Evolutionary conservation across 306 rosid genomes (phyloP).

Genomic region (Quercus agrifolia): DNA sequence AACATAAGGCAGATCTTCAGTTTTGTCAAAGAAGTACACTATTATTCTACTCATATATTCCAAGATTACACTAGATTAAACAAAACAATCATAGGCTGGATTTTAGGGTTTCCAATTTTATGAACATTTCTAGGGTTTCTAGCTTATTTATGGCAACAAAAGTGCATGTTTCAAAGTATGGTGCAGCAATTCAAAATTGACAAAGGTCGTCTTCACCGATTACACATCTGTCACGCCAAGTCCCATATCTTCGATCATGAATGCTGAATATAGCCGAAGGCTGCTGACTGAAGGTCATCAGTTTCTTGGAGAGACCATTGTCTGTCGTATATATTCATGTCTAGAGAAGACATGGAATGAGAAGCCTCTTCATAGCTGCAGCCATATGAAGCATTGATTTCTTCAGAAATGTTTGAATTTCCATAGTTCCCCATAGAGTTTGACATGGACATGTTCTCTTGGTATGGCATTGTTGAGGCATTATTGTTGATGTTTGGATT

Average conservation of each 20-base stretch:
- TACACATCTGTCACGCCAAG: slow-evolving; percentile 5
- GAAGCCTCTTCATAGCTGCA: slow-evolving; percentile 63
- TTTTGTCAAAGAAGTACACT: slow-evolving; percentile 27
- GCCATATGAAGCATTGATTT: slow-evolving; percentile 51
- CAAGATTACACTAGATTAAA: slow-evolving; percentile 32
- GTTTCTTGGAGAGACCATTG: slow-evolving; percentile 52
- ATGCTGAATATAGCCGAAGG: slow-evolving; percentile 56
- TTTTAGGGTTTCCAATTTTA: slow-evolving; percentile 33
- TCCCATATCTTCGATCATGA: slow-evolving; percentile 15
- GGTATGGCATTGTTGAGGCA: slow-evolving; percentile 29
- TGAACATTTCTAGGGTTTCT: slow-evolving; percentile 56
- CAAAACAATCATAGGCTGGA: slow-evolving; percentile 29
- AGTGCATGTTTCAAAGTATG: slow-evolving; percentile 40
- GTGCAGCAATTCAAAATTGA: slow-evolving; percentile 38
- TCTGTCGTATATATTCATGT: slow-evolving; percentile 43
- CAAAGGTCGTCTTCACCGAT: slow-evolving; percentile 30
- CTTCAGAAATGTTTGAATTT: slow-evolving; percentile 44
- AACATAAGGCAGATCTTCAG: slow-evolving; percentile 23
- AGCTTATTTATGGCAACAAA: slow-evolving; percentile 41
- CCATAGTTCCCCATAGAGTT: slow-evolving; percentile 50
- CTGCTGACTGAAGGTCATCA: slow-evolving; percentile 65
- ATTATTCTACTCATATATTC: slow-evolving; percentile 26
- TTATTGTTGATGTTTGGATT: slow-evolving; percentile 32
- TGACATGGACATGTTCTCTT: slow-evolving; percentile 34
- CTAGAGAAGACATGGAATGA: slow-evolving; percentile 53